phyloP scores from a whole-genome alignment of 495 filamentous ascomycete genomes.

The Parmelia sp. region DNA sequence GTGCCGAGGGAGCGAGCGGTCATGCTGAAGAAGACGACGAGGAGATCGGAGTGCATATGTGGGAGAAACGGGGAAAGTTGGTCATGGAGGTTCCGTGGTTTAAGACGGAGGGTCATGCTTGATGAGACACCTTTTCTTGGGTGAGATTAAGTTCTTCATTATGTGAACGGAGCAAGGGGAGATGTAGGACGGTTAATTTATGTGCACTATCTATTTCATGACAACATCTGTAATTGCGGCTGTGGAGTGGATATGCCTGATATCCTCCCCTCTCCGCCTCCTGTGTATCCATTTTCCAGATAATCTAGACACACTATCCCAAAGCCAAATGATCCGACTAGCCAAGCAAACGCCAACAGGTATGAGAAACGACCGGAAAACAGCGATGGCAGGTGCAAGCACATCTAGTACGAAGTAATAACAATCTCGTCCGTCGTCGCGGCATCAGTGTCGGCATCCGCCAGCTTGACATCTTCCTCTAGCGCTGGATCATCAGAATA shows the following conservation, averaged over 20 bases:
- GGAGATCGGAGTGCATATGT: slow-evolving; percentile 19
- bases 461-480: not conserved
- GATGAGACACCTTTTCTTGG: not conserved
- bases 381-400: not conserved
- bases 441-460: slow-evolving; percentile 18
- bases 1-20: not conserved
- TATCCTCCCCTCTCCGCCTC: not conserved
- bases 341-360: not conserved
- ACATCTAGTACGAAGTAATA: slow-evolving; percentile 19
- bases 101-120: slow-evolving; percentile 6
- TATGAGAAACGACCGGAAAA: not conserved
- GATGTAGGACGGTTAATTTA: not conserved
- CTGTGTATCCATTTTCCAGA: too few relatives aligned
- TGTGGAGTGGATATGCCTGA: too few relatives aligned
- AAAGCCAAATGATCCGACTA: not conserved
- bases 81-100: slow-evolving; percentile 21
- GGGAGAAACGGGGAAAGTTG: slow-evolving; percentile 17
- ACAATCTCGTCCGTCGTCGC: slow-evolving; percentile 14
- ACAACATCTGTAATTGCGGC: too few relatives aligned
- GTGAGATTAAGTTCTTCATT: not conserved
- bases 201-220: not conserved
- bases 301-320: not conserved
- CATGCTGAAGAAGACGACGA: slow-evolving; percentile 14
- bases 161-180: not conserved
- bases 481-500: not conserved